A percentile compares a stretch with the other conserved stretches of the same genome.
Evolutionary conservation across 2,329 filamentous ascomycete genomes (phyloP).

Genomic region (Fusarium nurragi): DNA sequence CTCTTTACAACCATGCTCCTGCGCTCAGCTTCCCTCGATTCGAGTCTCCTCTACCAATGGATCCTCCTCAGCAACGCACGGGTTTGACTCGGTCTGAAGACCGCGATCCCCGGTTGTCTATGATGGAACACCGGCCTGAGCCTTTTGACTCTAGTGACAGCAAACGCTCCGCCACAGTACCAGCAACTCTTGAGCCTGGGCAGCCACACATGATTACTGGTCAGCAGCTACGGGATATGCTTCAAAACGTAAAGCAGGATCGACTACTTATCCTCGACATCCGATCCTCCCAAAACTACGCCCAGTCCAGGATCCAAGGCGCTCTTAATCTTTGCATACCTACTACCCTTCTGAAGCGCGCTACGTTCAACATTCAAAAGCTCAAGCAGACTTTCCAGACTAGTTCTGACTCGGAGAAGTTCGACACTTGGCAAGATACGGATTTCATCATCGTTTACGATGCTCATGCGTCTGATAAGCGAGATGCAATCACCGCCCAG

Average conservation of each 20-base stretch:
- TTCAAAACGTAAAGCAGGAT: slow-evolving; percentile 54
- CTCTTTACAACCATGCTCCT: slow-evolving; percentile 52
- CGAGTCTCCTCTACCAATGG: slow-evolving; percentile 50
- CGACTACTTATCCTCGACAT: slow-evolving; percentile 81
- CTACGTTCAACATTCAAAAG: slow-evolving; percentile 89
- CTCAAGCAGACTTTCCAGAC: slow-evolving; percentile 86
- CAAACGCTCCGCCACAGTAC: slow-evolving; percentile 61
- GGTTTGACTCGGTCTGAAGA: slow-evolving; percentile 58
- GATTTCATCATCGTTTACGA: slow-evolving; percentile 90
- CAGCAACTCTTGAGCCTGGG: slow-evolving; percentile 57
- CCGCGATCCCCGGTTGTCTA: slow-evolving; percentile 63
- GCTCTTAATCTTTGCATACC: slow-evolving; percentile 94
- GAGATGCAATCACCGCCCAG: slow-evolving; percentile 81
- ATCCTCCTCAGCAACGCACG: slow-evolving; percentile 39
- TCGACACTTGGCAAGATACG: slow-evolving; percentile 78
- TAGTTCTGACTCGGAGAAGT: slow-evolving; percentile 73
- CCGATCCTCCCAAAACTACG: slow-evolving; percentile 84
- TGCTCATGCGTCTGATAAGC: slow-evolving; percentile 75
- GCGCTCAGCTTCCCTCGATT: slow-evolving; percentile 56
- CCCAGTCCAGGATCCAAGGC: slow-evolving; percentile 76
- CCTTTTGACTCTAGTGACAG: slow-evolving; percentile 45
- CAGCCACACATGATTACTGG: slow-evolving; percentile 63
- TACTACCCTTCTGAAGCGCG: slow-evolving; percentile 89
- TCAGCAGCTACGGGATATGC: slow-evolving; percentile 64
- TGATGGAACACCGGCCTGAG: slow-evolving; percentile 59